A percentile compares a stretch with the other conserved stretches of the same genome.
These are phyloP conservation scores for Aureobasidium leucospermi DNA, from an alignment of 2,329 filamentous ascomycete species.

Conservation along the genomic window DNA sequence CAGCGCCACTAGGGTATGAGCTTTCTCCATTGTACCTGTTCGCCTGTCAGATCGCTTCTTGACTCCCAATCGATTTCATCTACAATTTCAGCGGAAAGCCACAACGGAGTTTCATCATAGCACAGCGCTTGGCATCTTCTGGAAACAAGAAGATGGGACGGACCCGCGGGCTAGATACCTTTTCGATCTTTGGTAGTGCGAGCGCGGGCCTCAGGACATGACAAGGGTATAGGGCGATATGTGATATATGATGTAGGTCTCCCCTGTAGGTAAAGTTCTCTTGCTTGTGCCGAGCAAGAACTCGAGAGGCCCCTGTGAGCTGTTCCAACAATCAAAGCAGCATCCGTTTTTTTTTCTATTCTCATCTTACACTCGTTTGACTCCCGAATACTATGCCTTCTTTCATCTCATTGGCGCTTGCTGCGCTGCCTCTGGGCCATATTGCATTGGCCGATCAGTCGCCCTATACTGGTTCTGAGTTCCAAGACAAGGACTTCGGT, in stretches of 20 bases:
- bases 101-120: neutral
- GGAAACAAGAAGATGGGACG: constrained; percentile 9
- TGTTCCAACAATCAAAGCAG: neutral
- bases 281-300: neutral
- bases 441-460: constrained; percentile 10
- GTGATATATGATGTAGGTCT: constrained; percentile 9
- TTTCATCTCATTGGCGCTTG: neutral
- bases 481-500: constrained; percentile 30
- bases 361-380: neutral
- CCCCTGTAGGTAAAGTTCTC: neutral
- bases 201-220: constrained; percentile 5
- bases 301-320: neutral
- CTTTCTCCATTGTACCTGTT: neutral
- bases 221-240: neutral
- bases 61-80: neutral
- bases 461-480: constrained; percentile 17
- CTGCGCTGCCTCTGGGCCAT: neutral
- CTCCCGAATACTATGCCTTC: neutral
- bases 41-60: neutral
- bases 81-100: neutral
- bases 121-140: constrained; percentile 5
- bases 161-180: constrained; percentile 1
- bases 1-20: neutral
- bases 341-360: neutral
- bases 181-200: neutral